Evolutionary conservation across 1,284 basidiomycete genomes (phyloP), one percentile per base, ranked within the genome.

Genomic region (Termitomyces sp.): DNA sequence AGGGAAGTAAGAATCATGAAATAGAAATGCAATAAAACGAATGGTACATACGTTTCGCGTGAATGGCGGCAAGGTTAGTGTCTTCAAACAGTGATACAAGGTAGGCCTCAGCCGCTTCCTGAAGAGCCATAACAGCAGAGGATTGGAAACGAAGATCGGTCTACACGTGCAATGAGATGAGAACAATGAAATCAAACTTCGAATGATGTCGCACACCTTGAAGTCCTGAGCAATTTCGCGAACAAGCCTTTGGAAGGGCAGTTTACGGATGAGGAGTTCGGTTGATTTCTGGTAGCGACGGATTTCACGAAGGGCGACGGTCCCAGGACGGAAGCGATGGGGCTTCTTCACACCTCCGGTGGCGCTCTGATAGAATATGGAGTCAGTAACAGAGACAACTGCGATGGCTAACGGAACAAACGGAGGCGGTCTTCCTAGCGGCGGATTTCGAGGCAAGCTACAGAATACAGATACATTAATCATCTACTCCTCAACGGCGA

Each of bases 261-360:
- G 83, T 75, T 59, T 95, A 67, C 93, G 84, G 72, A 94, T 94
- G 58, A 95, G 82, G 62, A 95, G 78, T 75, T 94, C 91, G 53
- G 95, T 94, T 66, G 92, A 93, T 78, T 93, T 94, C 73, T 97
- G 94, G 83, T 97, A 98, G 53, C 93, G 86, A 77, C 94, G 83
- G 68, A 98, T 97, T 79, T 98, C 94, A 80, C 94, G 92, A 63
- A 98, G 90, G 62, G 94, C 94, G 69, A 98, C 94, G 61, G 94
- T 97, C 80, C 94, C 94, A 61, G 94, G 94, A 71, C 92, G 88
- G 90, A 96, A 96, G 62, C 93, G 87, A 80, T 95, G 92, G 60
- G 91, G 91, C 84, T 94, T 94, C 90, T 94, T 94, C 63, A 94
- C 94, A 82, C 94, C 94, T 77, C 58, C 58, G 2, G 58, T 55